A percentile compares a stretch with the other conserved stretches of the same genome.
phyloP scores from a whole-genome alignment of 2,329 filamentous ascomycete genomes.

The Tolypocladium nubicola region DNA sequence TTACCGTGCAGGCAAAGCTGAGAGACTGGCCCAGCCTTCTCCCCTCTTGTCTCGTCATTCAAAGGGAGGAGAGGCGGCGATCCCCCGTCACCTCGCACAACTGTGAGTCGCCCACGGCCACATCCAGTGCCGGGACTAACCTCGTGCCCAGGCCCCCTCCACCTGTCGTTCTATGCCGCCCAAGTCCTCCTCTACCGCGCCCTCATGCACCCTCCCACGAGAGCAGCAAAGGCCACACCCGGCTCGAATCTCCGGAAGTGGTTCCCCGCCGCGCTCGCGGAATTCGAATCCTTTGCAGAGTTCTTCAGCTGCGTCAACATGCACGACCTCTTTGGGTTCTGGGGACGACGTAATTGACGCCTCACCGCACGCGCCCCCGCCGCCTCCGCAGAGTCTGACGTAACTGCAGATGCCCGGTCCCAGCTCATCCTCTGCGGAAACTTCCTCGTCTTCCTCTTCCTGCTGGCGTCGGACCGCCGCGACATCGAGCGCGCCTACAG shows the following conservation, averaged over 20 bases:
- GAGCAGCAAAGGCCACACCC: slow-evolving; percentile 24
- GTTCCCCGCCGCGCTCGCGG: slow-evolving; percentile 20
- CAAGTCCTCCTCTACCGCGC: slow-evolving; percentile 31
- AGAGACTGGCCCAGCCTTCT: slow-evolving; percentile 25
- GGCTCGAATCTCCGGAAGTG: slow-evolving; percentile 24
- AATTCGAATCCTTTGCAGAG: slow-evolving; percentile 24
- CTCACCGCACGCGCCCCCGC: neutral
- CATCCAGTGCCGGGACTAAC: neutral
- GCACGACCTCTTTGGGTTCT: slow-evolving; percentile 28
- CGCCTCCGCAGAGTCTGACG: neutral
- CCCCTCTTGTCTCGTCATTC: slow-evolving; percentile 22
- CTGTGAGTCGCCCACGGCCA: slow-evolving; percentile 5
- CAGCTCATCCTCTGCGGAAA: slow-evolving; percentile 36
- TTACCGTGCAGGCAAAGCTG: slow-evolving; percentile 16
- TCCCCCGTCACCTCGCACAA: slow-evolving; percentile 11
- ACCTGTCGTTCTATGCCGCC: slow-evolving; percentile 30
- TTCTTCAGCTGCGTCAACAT: slow-evolving; percentile 26
- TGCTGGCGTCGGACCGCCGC: slow-evolving; percentile 25
- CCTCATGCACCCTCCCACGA: slow-evolving; percentile 34
- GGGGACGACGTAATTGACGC: slow-evolving; percentile 27
- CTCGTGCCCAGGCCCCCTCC: slow-evolving; percentile 21
- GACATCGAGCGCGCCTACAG: slow-evolving; percentile 24
- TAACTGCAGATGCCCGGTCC: slow-evolving; percentile 20
- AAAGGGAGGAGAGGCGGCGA: slow-evolving; percentile 5
- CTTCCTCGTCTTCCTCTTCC: slow-evolving; percentile 36